Percentiles rank a stretch among this genome's conserved stretches.
Evolutionary conservation across 768 basidiomycete genomes (phyloP).

Genomic region (Calocera viscosa): DNA sequence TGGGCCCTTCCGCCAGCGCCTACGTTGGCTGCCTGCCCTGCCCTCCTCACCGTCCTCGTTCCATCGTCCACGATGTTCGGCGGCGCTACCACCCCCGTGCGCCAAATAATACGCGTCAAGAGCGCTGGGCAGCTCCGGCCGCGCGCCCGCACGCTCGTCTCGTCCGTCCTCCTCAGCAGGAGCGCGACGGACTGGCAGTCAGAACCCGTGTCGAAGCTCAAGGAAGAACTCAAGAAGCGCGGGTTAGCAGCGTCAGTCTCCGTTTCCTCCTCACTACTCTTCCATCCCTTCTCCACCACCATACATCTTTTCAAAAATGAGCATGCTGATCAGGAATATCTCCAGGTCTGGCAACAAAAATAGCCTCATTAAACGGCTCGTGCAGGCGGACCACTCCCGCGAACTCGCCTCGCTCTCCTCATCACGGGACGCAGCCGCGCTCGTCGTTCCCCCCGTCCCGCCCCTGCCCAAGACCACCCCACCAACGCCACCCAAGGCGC

Average conservation of each 20-base stretch:
- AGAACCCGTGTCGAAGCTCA: background rate
- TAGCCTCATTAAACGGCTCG: background rate
- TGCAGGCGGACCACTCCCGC: background rate
- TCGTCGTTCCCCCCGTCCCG: slow-evolving; percentile 1
- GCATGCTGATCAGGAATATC: background rate
- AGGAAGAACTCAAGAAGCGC: slow-evolving; percentile 4
- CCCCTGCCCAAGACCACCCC: background rate
- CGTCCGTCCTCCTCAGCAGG: background rate
- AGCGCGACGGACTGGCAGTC: background rate
- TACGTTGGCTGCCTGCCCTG: background rate
- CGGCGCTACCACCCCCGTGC: background rate
- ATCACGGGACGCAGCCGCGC: background rate
- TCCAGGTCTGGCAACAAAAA: background rate
- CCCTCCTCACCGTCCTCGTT: background rate
- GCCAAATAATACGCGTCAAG: background rate
- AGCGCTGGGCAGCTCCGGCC: slow-evolving; percentile 1
- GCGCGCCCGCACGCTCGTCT: background rate
- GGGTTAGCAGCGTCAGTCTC: background rate
- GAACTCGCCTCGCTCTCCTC: slow-evolving; percentile 8
- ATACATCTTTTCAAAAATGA: background rate
- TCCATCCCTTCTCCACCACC: background rate
- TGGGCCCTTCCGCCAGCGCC: too few relatives aligned
- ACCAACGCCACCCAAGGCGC: background rate
- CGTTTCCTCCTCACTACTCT: background rate
- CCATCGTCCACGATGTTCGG: background rate